Base-by-base conservation (phyloP, 1,284 basidiomycete genomes). In the Malassezia caprae region DNA sequence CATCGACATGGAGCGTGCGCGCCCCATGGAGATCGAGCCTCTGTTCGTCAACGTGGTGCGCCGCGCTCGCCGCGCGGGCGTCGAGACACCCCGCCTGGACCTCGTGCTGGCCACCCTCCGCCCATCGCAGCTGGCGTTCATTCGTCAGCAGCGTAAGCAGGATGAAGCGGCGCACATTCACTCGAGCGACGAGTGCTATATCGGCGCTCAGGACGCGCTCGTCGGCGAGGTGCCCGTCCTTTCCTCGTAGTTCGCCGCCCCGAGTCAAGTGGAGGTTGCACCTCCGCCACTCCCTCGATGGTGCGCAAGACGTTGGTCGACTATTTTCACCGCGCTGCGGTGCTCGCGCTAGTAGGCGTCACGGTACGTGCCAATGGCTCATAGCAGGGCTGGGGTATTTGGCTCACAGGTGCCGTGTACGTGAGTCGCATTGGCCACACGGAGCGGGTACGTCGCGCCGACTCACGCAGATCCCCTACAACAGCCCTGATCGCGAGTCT, bases 11-110 rank as follows among this genome's bases (percentile, higher is more conserved):
- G 68, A 72, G 21, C 63, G 61, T 12, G 52, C 51, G 5, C 44
- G 68, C 13, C 68, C 68, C 19, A 71, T 71, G 67, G 70, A 72
- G 50, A 43, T 72, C 37, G 59, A 65, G 21, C 51, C 60, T 8
- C 69, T 70, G 51, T 53, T 72, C 13, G 65, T 61, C 1, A 61
- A 62, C 37, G 40, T 72, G 8, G 53, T 67, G 8, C 34, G 46
- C 3, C 58, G 48, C 21, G 69, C 68, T 1, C 59, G 70, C 8
- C 19, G 43, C 28, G 11, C 42, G 6, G 44, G 49, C 3, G 62
- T 71, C 13, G 61, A 62, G 3, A 69, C 68, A 30, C 70, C 70
- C 1, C 60, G 65, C 7, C 51, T 72, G 19, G 70, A 72, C 49
- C 6, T 68, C 27, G 60, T 72, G 21, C 44, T 67, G 30, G 63